Percentiles rank a stretch among this genome's conserved stretches.
Evolutionary conservation across 192 early-diverging fungal species (phyloP).

Genomic region (Diversispora eburnea): DNA sequence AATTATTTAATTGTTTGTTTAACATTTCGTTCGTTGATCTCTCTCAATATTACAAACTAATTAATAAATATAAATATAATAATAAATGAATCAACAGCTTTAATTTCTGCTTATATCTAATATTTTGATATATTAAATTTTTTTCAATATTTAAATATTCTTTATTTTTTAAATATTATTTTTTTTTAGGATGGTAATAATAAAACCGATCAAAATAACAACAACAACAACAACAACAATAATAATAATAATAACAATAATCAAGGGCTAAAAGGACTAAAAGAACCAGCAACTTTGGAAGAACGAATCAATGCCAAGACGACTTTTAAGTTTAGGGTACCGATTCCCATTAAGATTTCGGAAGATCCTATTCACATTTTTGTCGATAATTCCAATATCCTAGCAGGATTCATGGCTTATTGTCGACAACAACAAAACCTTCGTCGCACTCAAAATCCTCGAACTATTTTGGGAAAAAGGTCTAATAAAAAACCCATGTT

Average conservation of each 20-base stretch:
- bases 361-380: conserved; percentile 35
- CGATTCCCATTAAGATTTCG: conserved; percentile 26
- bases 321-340: neutral
- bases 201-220: too few species aligned
- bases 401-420: conserved; percentile 38
- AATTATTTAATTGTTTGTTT: neutral
- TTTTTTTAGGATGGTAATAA: too few species aligned
- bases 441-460: neutral
- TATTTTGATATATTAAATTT: too few species aligned
- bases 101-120: too few species aligned
- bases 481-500: conserved; percentile 29
- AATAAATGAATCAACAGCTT: too few species aligned
- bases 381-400: conserved; percentile 49
- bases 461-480: neutral
- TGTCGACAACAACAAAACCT: conserved; percentile 4
- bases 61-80: neutral
- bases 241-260: neutral
- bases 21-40: neutral
- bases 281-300: neutral
- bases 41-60: neutral
- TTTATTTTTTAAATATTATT: too few species aligned
- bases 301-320: neutral
- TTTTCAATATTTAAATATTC: too few species aligned
- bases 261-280: neutral
- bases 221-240: neutral